These are phyloP conservation scores for Lepraria neglecta DNA, from an alignment of 495 filamentous ascomycete genomes.

Conservation along the genomic window DNA sequence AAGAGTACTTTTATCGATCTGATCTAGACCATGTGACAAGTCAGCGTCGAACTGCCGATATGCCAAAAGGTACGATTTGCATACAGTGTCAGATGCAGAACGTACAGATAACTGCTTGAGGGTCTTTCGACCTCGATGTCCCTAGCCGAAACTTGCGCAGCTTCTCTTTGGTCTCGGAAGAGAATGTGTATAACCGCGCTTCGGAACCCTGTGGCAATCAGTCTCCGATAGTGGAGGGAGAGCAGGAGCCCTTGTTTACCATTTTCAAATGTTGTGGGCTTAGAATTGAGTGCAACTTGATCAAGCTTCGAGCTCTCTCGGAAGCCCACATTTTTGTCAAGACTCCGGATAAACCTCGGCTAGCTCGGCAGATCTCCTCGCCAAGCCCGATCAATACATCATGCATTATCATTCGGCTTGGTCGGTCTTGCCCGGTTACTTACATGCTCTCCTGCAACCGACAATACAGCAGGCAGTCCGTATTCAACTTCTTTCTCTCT, in stretches of 20 bases:
- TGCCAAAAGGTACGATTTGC: not conserved
- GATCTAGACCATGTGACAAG: constrained; percentile 44
- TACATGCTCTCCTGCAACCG: not conserved
- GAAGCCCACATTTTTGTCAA: too few relatives aligned
- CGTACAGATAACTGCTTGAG: constrained; percentile 92
- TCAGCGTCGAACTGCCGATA: not conserved
- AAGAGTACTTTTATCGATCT: constrained; percentile 78
- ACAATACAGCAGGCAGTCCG: not conserved
- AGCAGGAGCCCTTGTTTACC: not conserved
- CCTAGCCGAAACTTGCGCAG: constrained; percentile 87
- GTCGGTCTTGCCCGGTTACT: not conserved
- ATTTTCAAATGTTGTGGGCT: not conserved
- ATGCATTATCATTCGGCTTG: not conserved
- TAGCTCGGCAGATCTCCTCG: not conserved
- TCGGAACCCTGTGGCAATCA: constrained; percentile 50
- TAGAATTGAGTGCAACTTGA: not conserved
- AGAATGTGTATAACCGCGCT: constrained; percentile 88
- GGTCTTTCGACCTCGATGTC: constrained; percentile 78
- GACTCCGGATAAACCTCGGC: constrained; percentile 4
- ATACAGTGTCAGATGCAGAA: constrained; percentile 25
- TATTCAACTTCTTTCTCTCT: not conserved
- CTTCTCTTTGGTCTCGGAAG: constrained; percentile 73
- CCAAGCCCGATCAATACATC: not conserved
- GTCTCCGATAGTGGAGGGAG: not conserved
- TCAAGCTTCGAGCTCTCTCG: not conserved